A percentile compares a stretch with the other conserved stretches of the same genome.
These are phyloP conservation scores for Breviolum minutum DNA, from an alignment of 73 alveolate species.

Conservation along the genomic window DNA sequence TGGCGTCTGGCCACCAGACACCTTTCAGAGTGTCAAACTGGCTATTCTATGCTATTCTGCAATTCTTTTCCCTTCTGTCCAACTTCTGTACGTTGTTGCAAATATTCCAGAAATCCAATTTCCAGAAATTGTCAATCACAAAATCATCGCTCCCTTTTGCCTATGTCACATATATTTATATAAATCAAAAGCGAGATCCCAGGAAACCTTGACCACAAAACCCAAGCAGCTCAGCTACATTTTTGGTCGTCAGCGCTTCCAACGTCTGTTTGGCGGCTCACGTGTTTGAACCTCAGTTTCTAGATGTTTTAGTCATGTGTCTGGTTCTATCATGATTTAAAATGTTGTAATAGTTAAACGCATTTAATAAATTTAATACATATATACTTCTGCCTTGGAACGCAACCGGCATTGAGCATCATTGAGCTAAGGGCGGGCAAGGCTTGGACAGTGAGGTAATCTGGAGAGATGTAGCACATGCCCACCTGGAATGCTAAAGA, in stretches of 20 bases:
- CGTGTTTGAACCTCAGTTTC: neutral
- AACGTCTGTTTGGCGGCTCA: neutral
- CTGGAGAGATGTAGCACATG: constrained; percentile 94
- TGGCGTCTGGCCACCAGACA: neutral
- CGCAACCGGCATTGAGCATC: no score
- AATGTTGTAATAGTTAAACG: no score
- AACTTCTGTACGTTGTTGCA: neutral
- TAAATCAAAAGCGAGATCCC: neutral
- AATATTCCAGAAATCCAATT: neutral
- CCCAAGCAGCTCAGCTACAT: no score
- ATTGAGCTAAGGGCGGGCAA: neutral
- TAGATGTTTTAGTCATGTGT: neutral
- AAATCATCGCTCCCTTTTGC: neutral
- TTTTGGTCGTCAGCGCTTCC: neutral
- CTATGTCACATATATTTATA: neutral
- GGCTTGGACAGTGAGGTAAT: constrained; percentile 16
- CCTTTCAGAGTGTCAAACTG: neutral
- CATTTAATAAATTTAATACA: no score
- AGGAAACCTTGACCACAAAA: no score
- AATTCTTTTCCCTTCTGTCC: no score
- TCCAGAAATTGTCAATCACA: neutral
- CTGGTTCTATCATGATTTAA: no score
- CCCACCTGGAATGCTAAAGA: constrained; percentile 44
- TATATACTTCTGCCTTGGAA: no score
- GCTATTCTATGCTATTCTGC: no score